Evolutionary conservation across 257 asterid genomes (phyloP).

Genomic region (Craterostigma plantagineum): DNA sequence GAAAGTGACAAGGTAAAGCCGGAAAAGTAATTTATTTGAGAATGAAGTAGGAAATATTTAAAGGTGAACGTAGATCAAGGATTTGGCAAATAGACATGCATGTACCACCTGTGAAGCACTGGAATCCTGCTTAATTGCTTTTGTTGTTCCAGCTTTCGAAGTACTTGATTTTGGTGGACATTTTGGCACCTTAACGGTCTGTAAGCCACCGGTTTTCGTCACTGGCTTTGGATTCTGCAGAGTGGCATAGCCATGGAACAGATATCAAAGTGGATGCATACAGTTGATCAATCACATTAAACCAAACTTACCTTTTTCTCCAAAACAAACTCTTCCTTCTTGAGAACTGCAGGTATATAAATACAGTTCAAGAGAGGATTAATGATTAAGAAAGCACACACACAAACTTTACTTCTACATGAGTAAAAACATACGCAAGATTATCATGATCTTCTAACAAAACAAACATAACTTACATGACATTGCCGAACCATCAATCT

Average conservation of each 20-base stretch:
- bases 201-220: conserved; percentile 30
- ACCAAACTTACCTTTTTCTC: no score
- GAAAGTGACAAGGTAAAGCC: background rate
- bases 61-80: no score
- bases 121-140: conserved; percentile 29
- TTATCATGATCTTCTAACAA: no score
- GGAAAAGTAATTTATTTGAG: no score
- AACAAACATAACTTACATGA: conserved; percentile 58
- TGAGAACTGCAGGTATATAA: no score
- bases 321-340: no score
- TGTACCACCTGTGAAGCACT: conserved; percentile 25
- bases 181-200: conserved; percentile 22
- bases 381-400: no score
- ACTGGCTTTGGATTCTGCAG: conserved; percentile 28
- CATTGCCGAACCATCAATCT: conserved; percentile 14
- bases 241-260: conserved; percentile 10
- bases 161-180: conserved; percentile 35
- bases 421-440: no score
- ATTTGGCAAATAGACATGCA: conserved; percentile 12
- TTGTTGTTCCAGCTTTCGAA: conserved; percentile 31
- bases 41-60: background rate
- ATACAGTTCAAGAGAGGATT: no score
- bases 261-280: conserved; percentile 6
- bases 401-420: no score
- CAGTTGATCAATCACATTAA: conserved; percentile 1